Percentiles rank a stretch among this genome's conserved stretches.
Evolutionary conservation across 2,329 filamentous ascomycete species (phyloP).

Genomic region (Decorospora gaudefroyi): DNA sequence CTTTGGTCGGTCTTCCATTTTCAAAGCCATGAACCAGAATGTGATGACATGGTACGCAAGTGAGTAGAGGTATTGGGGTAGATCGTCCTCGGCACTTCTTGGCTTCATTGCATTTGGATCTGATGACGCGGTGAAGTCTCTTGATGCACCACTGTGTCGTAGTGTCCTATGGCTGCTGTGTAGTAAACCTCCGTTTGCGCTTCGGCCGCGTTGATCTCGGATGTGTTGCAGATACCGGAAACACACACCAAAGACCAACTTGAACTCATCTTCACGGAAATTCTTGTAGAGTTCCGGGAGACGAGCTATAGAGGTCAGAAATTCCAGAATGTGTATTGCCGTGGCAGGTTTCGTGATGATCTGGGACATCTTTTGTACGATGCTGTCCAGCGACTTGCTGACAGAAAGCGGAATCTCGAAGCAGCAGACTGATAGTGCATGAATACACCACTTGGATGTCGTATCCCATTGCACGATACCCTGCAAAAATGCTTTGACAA

Average conservation of each 20-base stretch:
- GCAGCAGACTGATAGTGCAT: constrained; percentile 91
- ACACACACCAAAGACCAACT: constrained; percentile 92
- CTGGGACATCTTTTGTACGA: constrained; percentile 90
- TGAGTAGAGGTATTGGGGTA: constrained; percentile 92
- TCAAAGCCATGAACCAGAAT: constrained; percentile 94
- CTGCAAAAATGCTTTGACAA: constrained; percentile 82
- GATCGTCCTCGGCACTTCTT: constrained; percentile 65
- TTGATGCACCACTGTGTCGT: constrained; percentile 51
- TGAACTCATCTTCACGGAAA: constrained; percentile 88
- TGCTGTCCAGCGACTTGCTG: constrained; percentile 80
- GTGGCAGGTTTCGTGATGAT: constrained; percentile 93
- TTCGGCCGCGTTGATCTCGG: constrained; percentile 62
- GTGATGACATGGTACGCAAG: constrained; percentile 93
- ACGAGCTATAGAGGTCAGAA: constrained; percentile 85
- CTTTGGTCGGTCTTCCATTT: constrained; percentile 78
- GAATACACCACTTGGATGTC: constrained; percentile 90
- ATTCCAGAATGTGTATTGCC: constrained; percentile 93
- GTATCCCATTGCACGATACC: constrained; percentile 84
- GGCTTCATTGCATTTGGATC: constrained; percentile 44
- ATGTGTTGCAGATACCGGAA: constrained; percentile 92
- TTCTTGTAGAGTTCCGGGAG: constrained; percentile 84
- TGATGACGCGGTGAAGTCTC: constrained; percentile 46
- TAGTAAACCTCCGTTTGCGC: constrained; percentile 31
- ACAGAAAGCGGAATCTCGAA: constrained; percentile 89
- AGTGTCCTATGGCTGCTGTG: constrained; percentile 46